These are phyloP conservation scores for Plectosphaerella sp. DNA, from an alignment of 2,329 filamentous ascomycete genomes.

Conservation along the genomic window DNA sequence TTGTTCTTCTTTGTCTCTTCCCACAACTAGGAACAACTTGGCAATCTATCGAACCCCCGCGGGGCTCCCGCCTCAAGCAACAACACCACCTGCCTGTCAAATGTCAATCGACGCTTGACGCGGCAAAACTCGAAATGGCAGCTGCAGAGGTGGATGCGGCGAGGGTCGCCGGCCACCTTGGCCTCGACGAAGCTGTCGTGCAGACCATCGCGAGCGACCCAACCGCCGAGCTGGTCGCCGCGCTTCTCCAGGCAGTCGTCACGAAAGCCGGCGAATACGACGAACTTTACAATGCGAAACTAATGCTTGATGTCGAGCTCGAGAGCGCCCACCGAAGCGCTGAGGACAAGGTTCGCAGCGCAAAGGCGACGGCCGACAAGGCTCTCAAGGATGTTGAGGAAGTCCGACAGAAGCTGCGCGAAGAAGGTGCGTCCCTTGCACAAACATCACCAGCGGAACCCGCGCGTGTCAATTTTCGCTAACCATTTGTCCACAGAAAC, in stretches of 20 bases:
- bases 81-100: not conserved
- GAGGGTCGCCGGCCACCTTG: slow-evolving; percentile 69
- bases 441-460: not conserved
- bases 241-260: slow-evolving; percentile 70
- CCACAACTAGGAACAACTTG: too few species aligned
- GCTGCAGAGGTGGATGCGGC: slow-evolving; percentile 57
- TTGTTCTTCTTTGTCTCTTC: not conserved
- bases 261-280: slow-evolving; percentile 80
- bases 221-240: slow-evolving; percentile 72
- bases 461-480: not conserved
- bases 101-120: not conserved
- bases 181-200: slow-evolving; percentile 61
- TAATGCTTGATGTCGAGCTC: slow-evolving; percentile 85
- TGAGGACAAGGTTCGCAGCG: slow-evolving; percentile 75
- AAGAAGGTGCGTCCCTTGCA: slow-evolving; percentile 62
- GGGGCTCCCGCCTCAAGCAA: not conserved
- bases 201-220: slow-evolving; percentile 59
- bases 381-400: slow-evolving; percentile 79
- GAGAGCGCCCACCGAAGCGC: slow-evolving; percentile 83
- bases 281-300: slow-evolving; percentile 78
- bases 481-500: slow-evolving; percentile 54
- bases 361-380: slow-evolving; percentile 79
- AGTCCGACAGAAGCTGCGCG: slow-evolving; percentile 72
- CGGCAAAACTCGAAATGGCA: slow-evolving; percentile 28
- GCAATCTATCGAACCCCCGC: not conserved